Percentiles rank a stretch among this genome's conserved stretches.
Evolutionary conservation across 2,329 filamentous ascomycete species (phyloP).

Genomic region (Calonectria montana): DNA sequence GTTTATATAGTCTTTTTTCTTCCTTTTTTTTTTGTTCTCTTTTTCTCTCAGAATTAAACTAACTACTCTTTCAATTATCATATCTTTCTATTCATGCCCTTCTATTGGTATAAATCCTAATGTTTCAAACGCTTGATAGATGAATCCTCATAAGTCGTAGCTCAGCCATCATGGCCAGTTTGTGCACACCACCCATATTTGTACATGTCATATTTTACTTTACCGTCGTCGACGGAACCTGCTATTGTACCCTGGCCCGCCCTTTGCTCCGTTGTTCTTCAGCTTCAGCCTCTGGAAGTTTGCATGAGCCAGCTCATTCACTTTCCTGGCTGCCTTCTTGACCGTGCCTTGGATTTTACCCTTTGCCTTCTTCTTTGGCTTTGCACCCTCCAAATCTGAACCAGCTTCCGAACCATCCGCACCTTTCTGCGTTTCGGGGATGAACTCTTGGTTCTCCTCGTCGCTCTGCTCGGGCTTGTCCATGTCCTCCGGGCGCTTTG

Average conservation of each 20-base stretch:
- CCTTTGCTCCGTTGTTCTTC: conserved; percentile 71
- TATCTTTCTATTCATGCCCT: not conserved
- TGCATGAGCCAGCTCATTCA: conserved; percentile 72
- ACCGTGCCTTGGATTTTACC: conserved; percentile 55
- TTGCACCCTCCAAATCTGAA: conserved; percentile 36
- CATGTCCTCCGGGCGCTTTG: conserved; percentile 58
- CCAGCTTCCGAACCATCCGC: conserved; percentile 24
- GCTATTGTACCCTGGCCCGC: conserved; percentile 67
- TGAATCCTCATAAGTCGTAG: conserved; percentile 24
- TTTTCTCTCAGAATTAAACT: not conserved
- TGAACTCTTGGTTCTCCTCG: conserved; percentile 50
- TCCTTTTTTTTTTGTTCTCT: too few relatives aligned
- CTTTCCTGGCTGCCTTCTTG: conserved; percentile 67
- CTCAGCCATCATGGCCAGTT: not conserved
- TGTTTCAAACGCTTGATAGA: conserved; percentile 3
- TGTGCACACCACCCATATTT: not conserved
- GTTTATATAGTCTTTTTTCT: not conserved
- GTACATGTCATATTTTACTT: not conserved
- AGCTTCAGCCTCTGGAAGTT: conserved; percentile 77
- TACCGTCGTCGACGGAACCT: conserved; percentile 65
- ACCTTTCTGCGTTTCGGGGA: conserved; percentile 44
- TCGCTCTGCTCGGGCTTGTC: conserved; percentile 44
- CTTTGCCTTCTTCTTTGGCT: conserved; percentile 30
- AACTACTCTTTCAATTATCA: not conserved
- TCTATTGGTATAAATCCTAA: conserved; percentile 17